A percentile compares a stretch with the other conserved stretches of the same genome.
Conservation (phyloP, 257 asterid genomes). For the Nicotiana knightiana region DNA sequence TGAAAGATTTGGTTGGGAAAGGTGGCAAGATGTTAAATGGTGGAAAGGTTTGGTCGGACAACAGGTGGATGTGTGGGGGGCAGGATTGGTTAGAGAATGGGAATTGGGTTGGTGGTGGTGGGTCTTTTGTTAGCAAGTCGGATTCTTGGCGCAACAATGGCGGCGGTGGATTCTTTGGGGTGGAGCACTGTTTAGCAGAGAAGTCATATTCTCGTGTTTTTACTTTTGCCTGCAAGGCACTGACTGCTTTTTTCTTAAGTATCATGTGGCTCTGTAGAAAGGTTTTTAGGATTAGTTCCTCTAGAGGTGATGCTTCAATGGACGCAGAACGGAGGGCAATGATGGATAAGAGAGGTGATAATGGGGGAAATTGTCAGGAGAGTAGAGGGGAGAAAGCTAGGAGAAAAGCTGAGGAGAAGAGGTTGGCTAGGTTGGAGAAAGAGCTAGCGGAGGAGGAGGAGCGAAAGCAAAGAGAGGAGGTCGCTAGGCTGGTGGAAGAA, state of each 20-base stretch:
- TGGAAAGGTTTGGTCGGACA: constrained; percentile 83
- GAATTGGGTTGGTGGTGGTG: constrained; percentile 67
- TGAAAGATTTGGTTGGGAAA: constrained; percentile 80
- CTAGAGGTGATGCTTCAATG: constrained; percentile 48
- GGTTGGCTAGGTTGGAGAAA: constrained; percentile 91
- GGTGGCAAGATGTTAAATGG: constrained; percentile 81
- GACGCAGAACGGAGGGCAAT: constrained; percentile 53
- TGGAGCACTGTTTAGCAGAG: constrained; percentile 61
- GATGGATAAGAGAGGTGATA: constrained; percentile 59
- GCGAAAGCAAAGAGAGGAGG: constrained; percentile 96
- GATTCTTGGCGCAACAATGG: constrained; percentile 60
- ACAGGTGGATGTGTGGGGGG: constrained; percentile 89
- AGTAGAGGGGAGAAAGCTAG: constrained; percentile 94
- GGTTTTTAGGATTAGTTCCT: constrained; percentile 74
- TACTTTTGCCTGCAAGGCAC: constrained; percentile 52
- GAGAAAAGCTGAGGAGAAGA: constrained; percentile 94
- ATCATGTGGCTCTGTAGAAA: constrained; percentile 77
- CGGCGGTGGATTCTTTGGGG: constrained; percentile 44
- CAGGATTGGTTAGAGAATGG: constrained; percentile 92
- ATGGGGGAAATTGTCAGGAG: constrained; percentile 66
- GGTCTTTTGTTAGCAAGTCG: constrained; percentile 53
- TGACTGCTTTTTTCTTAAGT: constrained; percentile 45
- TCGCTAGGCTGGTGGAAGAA: constrained; percentile 93
- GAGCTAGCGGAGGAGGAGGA: constrained; percentile 95
- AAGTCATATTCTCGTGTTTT: constrained; percentile 69